A percentile compares a stretch with the other conserved stretches of the same genome.
Conservation (phyloP, 768 basidiomycete genomes). For the Lactarius indigo region DNA sequence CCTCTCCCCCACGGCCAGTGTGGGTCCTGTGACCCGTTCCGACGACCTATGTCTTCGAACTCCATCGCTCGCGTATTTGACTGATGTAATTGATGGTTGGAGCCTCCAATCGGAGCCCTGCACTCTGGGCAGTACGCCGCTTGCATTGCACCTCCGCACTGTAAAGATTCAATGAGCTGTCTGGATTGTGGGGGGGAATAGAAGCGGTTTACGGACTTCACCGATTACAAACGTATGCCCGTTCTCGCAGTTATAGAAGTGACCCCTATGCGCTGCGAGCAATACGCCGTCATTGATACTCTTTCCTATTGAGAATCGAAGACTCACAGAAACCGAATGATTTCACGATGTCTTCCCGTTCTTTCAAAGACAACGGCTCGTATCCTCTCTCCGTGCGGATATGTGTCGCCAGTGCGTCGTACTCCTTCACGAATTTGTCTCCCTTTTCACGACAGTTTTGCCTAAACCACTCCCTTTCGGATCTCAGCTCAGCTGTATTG, state of each 20-base stretch:
- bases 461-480: constrained; percentile 30
- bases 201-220: constrained; percentile 39
- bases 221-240: constrained; percentile 61
- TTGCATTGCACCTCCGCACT: constrained; percentile 61
- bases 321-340: constrained; percentile 31
- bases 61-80: constrained; percentile 46
- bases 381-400: constrained; percentile 26
- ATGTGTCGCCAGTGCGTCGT: constrained; percentile 24
- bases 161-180: not conserved
- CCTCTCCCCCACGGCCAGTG: constrained; percentile 34
- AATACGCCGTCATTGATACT: not conserved
- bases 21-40: constrained; percentile 29
- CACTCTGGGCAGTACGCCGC: constrained; percentile 54
- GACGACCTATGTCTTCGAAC: constrained; percentile 43
- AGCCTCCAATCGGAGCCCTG: constrained; percentile 50
- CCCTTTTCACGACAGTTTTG: constrained; percentile 29
- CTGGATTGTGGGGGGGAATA: not conserved
- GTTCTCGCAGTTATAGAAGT: constrained; percentile 41
- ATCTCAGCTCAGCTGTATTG: constrained; percentile 18
- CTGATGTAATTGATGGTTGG: constrained; percentile 36
- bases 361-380: constrained; percentile 28
- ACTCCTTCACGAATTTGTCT: constrained; percentile 27
- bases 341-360: constrained; percentile 30
- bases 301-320: not conserved
- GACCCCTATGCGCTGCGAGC: constrained; percentile 30